Conservation (phyloP, 768 basidiomycete genomes). For the Leccinellum rugosiceps region DNA sequence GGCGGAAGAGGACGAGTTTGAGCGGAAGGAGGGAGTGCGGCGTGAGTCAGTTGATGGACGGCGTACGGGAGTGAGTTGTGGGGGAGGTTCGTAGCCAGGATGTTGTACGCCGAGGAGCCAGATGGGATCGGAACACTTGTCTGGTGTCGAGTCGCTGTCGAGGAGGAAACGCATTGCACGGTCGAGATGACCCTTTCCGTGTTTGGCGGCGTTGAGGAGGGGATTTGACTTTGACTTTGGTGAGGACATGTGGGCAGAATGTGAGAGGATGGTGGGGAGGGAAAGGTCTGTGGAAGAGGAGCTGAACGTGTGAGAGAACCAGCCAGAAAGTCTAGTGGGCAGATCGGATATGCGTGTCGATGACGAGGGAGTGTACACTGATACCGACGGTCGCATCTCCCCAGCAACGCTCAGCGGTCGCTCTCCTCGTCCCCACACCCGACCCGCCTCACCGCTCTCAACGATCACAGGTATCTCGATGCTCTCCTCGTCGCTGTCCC, state of each 20-base stretch:
- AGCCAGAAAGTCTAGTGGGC: slow-evolving; percentile 72
- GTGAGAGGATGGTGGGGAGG: slow-evolving; percentile 56
- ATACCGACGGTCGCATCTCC: slow-evolving; percentile 42
- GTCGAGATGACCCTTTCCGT: slow-evolving; percentile 74
- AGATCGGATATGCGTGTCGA: slow-evolving; percentile 60
- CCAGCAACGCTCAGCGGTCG: slow-evolving; percentile 48
- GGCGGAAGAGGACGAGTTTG: slow-evolving; percentile 41
- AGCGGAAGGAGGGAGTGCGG: slow-evolving; percentile 42
- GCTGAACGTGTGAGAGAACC: slow-evolving; percentile 78
- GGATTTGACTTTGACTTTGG: slow-evolving; percentile 48
- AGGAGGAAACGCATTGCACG: slow-evolving; percentile 88
- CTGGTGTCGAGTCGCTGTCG: slow-evolving; percentile 84
- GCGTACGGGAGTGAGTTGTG: slow-evolving; percentile 27
- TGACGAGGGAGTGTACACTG: slow-evolving; percentile 46
- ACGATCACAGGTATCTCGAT: slow-evolving; percentile 62
- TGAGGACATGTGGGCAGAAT: slow-evolving; percentile 35
- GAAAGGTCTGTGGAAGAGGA: slow-evolving; percentile 70
- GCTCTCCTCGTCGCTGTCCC: slow-evolving; percentile 33
- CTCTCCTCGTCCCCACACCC: slow-evolving; percentile 53
- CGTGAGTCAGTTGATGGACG: slow-evolving; percentile 42
- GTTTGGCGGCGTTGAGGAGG: slow-evolving; percentile 65
- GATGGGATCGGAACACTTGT: slow-evolving; percentile 78
- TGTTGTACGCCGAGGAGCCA: slow-evolving; percentile 89
- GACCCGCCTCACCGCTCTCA: slow-evolving; percentile 53
- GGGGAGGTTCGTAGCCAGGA: slow-evolving; percentile 60